A percentile compares a stretch with the other conserved stretches of the same genome.
Evolutionary conservation across 2,329 filamentous ascomycete genomes (phyloP).

Genomic region (Pseudopithomyces maydicus): DNA sequence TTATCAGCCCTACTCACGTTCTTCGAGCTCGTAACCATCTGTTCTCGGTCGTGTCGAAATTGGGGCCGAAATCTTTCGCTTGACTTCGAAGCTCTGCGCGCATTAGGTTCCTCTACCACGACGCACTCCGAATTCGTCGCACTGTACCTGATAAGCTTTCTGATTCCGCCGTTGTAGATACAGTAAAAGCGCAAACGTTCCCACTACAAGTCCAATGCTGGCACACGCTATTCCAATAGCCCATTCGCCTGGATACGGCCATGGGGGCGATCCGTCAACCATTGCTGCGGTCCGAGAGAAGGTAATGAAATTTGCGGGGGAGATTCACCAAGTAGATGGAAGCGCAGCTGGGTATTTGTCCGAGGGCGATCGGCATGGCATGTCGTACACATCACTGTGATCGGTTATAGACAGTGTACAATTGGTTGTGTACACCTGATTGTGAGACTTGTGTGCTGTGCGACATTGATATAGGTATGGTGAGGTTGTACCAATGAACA

Average conservation of each 20-base stretch:
- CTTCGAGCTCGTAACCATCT: neutral
- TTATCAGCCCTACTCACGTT: neutral
- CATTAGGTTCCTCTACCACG: neutral
- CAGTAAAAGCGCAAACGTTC: neutral
- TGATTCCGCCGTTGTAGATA: neutral
- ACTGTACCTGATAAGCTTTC: neutral
- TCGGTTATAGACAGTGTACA: neutral
- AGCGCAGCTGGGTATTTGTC: neutral
- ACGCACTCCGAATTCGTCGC: neutral
- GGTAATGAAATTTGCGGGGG: neutral
- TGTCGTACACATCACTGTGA: neutral
- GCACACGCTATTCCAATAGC: neutral
- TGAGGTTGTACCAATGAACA: neutral
- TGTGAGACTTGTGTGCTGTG: neutral
- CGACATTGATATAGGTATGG: neutral
- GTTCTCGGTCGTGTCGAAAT: neutral
- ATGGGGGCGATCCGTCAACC: neutral
- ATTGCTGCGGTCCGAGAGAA: neutral
- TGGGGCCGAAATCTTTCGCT: neutral
- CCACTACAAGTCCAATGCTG: neutral
- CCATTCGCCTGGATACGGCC: neutral
- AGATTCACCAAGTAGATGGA: neutral
- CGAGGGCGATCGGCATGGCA: neutral
- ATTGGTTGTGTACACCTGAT: constrained; percentile 1
- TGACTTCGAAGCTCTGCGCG: neutral